Base-by-base conservation (phyloP, 345 rosid species). In the Eucalyptus regnans region DNA sequence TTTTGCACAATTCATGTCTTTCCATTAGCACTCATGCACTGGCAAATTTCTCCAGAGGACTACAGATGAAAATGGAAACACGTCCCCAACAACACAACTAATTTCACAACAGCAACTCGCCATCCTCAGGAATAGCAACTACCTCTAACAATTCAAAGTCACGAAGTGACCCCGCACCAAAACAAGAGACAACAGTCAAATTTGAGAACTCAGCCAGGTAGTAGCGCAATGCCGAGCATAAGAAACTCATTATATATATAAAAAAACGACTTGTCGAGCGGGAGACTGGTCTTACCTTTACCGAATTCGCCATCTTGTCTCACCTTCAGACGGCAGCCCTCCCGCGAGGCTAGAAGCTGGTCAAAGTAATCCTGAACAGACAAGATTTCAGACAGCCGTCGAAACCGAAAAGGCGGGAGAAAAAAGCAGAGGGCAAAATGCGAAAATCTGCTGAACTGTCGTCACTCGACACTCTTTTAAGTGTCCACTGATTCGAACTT, bases 291-390 rank as follows among this genome's bases (percentile, higher is more conserved):
- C 17, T 60, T 50, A 96, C 99, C 99, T 89, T 96, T 97, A 48
- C 96, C 97, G 43, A 54, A 89, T 17, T 86, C 89, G 44, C 90
- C 90, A 86, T 92, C 90, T 31, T 91, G 94, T 80, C 91, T 91
- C 12, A 97, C 98, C 89, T 91, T 91, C 88, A 97, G 89, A 7
- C 94, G 93, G 50, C 9, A 90, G 91, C 94, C 92, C 89, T 91
- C 86, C 84, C 97, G 93, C 89, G 88, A 89, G 3, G 91, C 88
- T 46, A 94, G 49, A 81, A 96, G 96, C 92, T 91, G 92, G 37
- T 95, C 93, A n/a, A 94, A 96, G 87, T 97, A 96, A 90, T 95
- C 99, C 99, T 97, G 92, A 86, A 44, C 23, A n/a, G 13, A 20
- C 51, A 1, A 48, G 1, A 86, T 54, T 51, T 25, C 14, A 60